A percentile compares a stretch with the other conserved stretches of the same genome.
Evolutionary conservation across 1,284 basidiomycete species (phyloP).

Genomic region (Pisolithus thermaeus): DNA sequence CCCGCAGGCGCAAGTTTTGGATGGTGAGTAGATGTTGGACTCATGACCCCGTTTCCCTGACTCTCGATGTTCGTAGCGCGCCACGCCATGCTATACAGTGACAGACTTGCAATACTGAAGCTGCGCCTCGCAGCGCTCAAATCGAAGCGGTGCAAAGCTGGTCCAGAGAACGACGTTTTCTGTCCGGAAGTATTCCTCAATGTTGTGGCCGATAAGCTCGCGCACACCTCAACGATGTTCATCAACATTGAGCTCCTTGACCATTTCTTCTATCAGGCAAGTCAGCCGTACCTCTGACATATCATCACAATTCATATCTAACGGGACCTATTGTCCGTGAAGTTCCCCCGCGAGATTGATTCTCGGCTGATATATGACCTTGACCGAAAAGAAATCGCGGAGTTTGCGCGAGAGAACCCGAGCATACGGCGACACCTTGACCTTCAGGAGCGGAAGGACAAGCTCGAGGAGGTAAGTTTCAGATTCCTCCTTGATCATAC

Average conservation of each 20-base stretch:
- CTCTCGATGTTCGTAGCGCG: slow-evolving; percentile 53
- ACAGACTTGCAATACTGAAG: slow-evolving; percentile 79
- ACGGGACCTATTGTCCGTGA: slow-evolving; percentile 1
- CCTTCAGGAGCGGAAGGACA: slow-evolving; percentile 94
- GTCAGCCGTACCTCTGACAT: slow-evolving; percentile 11
- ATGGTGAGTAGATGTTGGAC: slow-evolving; percentile 48
- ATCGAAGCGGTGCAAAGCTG: slow-evolving; percentile 81
- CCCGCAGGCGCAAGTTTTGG: slow-evolving; percentile 84
- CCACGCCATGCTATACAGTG: slow-evolving; percentile 83
- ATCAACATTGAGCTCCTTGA: slow-evolving; percentile 97
- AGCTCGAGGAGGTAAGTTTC: slow-evolving; percentile 82
- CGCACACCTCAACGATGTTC: slow-evolving; percentile 96
- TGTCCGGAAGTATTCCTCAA: slow-evolving; percentile 97
- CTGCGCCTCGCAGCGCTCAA: slow-evolving; percentile 80
- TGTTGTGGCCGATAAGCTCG: slow-evolving; percentile 95
- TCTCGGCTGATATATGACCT: slow-evolving; percentile 90
- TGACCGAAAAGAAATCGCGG: slow-evolving; percentile 77
- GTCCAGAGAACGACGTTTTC: slow-evolving; percentile 81
- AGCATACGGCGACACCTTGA: slow-evolving; percentile 84
- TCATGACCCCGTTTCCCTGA: slow-evolving; percentile 1
- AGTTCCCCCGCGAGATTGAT: slow-evolving; percentile 98
- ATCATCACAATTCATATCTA: not conserved
- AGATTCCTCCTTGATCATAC: not conserved
- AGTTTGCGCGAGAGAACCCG: slow-evolving; percentile 95
- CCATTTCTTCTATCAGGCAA: slow-evolving; percentile 96